phyloP scores from a whole-genome alignment of 2,329 filamentous ascomycete species.

The Orbilia ellipsospora region DNA sequence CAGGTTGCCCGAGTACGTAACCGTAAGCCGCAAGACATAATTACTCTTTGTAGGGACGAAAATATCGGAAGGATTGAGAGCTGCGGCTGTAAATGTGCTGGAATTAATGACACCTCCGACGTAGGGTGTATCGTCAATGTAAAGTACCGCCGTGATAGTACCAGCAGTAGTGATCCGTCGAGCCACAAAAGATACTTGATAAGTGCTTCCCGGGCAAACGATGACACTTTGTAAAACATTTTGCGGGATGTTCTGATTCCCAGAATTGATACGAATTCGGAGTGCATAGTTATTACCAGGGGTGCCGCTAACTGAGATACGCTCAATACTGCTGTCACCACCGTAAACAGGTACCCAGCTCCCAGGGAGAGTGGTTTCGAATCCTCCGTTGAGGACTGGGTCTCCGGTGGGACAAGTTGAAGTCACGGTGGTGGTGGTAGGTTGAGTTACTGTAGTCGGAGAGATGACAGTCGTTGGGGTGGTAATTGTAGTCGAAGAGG shows the following conservation, averaged over 20 bases:
- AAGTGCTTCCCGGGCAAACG: conserved; percentile 22
- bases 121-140: conserved; percentile 7
- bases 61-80: not conserved
- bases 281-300: not conserved
- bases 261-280: not conserved
- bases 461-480: not conserved
- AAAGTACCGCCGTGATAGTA: conserved; percentile 9
- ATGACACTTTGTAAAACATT: conserved; percentile 23
- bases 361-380: conserved; percentile 1
- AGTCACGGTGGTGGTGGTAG: not conserved
- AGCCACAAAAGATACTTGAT: not conserved
- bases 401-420: conserved; percentile 21
- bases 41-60: conserved; percentile 9
- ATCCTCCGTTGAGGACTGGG: conserved; percentile 17
- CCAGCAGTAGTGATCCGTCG: conserved; percentile 4
- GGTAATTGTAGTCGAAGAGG: not conserved
- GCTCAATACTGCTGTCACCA: conserved; percentile 18
- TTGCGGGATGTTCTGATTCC: conserved; percentile 11
- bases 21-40: conserved; percentile 3
- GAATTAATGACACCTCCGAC: conserved; percentile 12
- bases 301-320: not conserved
- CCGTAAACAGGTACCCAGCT: not conserved
- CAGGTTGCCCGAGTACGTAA: not conserved
- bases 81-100: not conserved
- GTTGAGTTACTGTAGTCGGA: conserved; percentile 1